These are phyloP conservation scores for Coffea canephora DNA, from an alignment of 257 asterid species.

Conservation along the genomic window DNA sequence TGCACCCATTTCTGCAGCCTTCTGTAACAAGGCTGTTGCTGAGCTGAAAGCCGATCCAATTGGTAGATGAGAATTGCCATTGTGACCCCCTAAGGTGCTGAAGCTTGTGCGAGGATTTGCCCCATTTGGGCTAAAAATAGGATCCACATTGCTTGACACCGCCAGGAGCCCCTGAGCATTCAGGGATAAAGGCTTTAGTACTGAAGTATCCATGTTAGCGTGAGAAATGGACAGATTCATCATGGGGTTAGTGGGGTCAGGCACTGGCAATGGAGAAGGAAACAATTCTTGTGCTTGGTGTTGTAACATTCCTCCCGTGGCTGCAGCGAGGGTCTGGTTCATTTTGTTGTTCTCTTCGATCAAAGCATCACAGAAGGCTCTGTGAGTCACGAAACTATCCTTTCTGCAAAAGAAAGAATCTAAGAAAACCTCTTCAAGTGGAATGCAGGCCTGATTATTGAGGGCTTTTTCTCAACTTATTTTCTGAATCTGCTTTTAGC, in stretches of 20 bases:
- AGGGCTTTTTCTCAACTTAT: no score
- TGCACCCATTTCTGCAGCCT: conserved; percentile 29
- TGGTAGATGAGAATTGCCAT: background rate
- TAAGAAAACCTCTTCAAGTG: background rate
- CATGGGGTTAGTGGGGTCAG: background rate
- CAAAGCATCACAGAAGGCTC: conserved; percentile 28
- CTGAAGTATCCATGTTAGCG: background rate
- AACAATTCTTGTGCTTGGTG: conserved; percentile 13
- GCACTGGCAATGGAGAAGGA: conserved; percentile 6
- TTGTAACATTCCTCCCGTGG: conserved; percentile 11
- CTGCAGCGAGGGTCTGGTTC: conserved; percentile 7
- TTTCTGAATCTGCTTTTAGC: no score
- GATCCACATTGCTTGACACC: background rate
- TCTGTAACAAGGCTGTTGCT: conserved; percentile 25
- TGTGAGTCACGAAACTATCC: conserved; percentile 28
- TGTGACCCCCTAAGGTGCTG: background rate
- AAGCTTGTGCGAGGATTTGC: background rate
- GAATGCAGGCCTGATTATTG: background rate
- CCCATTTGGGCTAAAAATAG: background rate
- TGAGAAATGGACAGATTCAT: conserved; percentile 17
- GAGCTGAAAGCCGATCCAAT: conserved; percentile 19
- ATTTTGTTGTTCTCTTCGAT: conserved; percentile 21
- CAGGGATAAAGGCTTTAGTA: background rate
- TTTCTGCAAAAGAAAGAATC: conserved; percentile 10
- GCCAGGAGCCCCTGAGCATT: conserved; percentile 4